These are phyloP conservation scores for Trypanosomatidae sp. DNA, from an alignment of 208 protist genomes.

Conservation along the genomic window DNA sequence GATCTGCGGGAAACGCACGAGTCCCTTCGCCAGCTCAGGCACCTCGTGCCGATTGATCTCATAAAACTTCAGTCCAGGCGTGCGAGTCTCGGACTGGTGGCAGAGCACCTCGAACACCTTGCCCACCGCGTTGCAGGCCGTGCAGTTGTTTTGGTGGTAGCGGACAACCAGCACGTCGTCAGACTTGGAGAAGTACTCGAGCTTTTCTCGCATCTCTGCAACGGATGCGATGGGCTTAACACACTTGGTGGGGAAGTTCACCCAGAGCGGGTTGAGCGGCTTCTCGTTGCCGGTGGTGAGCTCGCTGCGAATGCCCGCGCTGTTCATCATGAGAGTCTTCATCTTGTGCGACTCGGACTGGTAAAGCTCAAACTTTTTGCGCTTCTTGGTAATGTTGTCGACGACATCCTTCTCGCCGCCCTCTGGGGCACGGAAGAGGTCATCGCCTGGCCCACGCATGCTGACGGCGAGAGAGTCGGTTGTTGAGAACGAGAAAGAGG, in stretches of 20 bases:
- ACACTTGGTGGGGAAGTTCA: slow-evolving; percentile 70
- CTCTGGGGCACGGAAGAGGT: too few species aligned
- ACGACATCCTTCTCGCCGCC: too few species aligned
- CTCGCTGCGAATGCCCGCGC: slow-evolving; percentile 62
- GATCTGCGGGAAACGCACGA: slow-evolving; percentile 86
- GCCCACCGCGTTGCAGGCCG: slow-evolving; percentile 78
- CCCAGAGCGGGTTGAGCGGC: slow-evolving; percentile 68
- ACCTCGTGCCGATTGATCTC: slow-evolving; percentile 69
- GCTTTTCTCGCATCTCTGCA: slow-evolving; percentile 72
- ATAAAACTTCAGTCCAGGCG: slow-evolving; percentile 70
- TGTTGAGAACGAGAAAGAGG: too few species aligned
- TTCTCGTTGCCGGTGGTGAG: slow-evolving; percentile 46
- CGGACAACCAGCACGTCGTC: slow-evolving; percentile 86
- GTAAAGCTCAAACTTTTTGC: slow-evolving; percentile 70
- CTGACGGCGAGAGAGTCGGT: too few species aligned
- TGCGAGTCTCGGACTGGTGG: slow-evolving; percentile 52
- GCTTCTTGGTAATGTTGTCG: too few species aligned
- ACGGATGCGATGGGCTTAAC: slow-evolving; percentile 59
- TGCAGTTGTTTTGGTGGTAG: slow-evolving; percentile 83
- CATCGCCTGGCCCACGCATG: too few species aligned
- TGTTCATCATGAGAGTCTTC: slow-evolving; percentile 84
- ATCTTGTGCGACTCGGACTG: slow-evolving; percentile 82
- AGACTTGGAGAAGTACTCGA: slow-evolving; percentile 73
- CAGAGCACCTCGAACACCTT: slow-evolving; percentile 85
- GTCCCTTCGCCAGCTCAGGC: slow-evolving; percentile 59